These are phyloP conservation scores for Fusarium transvaalense DNA, from an alignment of 2,329 filamentous ascomycete species.

Conservation along the genomic window DNA sequence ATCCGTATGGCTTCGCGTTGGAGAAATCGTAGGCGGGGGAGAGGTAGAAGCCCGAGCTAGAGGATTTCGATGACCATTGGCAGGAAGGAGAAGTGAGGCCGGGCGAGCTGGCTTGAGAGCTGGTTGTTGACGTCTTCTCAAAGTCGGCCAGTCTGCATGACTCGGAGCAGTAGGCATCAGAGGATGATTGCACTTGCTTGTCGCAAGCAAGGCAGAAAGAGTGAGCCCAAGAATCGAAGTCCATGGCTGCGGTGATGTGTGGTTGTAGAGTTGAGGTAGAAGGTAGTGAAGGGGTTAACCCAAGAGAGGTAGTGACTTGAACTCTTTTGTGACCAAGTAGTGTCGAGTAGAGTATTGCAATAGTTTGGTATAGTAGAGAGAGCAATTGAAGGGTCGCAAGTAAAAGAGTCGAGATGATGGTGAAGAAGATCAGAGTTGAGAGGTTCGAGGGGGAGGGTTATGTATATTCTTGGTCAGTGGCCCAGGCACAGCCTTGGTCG, in stretches of 20 bases:
- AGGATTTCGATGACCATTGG: conserved; percentile 59
- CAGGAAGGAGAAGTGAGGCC: conserved; percentile 64
- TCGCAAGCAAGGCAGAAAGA: conserved; percentile 96
- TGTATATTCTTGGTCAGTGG: conserved; percentile 48
- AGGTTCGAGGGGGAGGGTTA: conserved; percentile 48
- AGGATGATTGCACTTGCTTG: conserved; percentile 78
- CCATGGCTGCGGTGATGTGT: conserved; percentile 58
- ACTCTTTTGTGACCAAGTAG: conserved; percentile 29
- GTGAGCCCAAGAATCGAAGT: conserved; percentile 79
- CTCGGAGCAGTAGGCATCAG: conserved; percentile 90
- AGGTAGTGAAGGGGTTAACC: conserved; percentile 21
- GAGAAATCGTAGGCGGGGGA: conserved; percentile 82
- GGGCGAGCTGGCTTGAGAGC: conserved; percentile 70
- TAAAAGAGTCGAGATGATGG: conserved; percentile 39
- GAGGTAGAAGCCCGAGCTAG: conserved; percentile 71
- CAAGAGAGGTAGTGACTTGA: conserved; percentile 23
- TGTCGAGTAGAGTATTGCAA: conserved; percentile 28
- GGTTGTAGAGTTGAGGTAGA: conserved; percentile 14
- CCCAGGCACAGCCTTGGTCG: conserved; percentile 48
- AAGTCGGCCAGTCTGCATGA: conserved; percentile 89
- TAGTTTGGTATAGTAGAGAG: conserved; percentile 33
- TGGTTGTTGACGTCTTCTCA: conserved; percentile 74
- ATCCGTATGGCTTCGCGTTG: conserved; percentile 70
- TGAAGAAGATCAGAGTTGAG: conserved; percentile 33
- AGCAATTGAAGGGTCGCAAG: conserved; percentile 39